Conservation (phyloP, 106 monocot genomes). For the Dioscorea zingiberensis region DNA sequence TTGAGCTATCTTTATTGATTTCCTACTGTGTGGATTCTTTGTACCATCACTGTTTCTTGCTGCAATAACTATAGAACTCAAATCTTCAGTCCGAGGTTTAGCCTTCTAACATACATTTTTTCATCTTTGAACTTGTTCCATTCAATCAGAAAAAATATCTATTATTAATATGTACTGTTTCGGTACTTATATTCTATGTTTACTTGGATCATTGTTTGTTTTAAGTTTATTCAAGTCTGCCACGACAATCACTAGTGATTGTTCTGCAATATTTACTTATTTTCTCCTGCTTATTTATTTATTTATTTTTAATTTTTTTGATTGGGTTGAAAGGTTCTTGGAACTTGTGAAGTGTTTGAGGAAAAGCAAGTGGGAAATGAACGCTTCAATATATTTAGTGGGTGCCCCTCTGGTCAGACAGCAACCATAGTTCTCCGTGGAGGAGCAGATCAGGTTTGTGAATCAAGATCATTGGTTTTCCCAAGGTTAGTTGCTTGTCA, state of each 20-base stretch:
- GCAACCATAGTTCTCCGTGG: conserved; percentile 98
- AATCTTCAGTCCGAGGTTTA: too few relatives aligned
- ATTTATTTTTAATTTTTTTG: conserved; percentile 4
- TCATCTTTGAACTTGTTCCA: too few relatives aligned
- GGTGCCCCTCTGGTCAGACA: conserved; percentile 91
- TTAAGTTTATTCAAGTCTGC: too few relatives aligned
- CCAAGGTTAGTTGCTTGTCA: neutral
- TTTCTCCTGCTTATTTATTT: neutral
- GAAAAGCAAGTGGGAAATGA: conserved; percentile 99
- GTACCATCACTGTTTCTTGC: neutral
- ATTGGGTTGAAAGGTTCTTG: conserved; percentile 61
- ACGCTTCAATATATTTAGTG: conserved; percentile 97
- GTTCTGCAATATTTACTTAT: neutral
- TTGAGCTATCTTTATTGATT: neutral
- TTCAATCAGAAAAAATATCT: too few relatives aligned
- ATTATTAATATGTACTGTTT: too few relatives aligned
- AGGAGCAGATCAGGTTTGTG: conserved; percentile 88
- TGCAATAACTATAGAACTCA: neutral
- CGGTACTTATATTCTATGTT: too few relatives aligned
- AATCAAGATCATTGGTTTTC: neutral
- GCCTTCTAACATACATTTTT: too few relatives aligned
- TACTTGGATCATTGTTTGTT: too few relatives aligned
- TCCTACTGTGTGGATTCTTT: neutral
- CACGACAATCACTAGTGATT: too few relatives aligned
- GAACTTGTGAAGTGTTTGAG: conserved; percentile 88